Conservation (phyloP, 352 stramenopile species). For the Globisporangium cylindrosporum region DNA sequence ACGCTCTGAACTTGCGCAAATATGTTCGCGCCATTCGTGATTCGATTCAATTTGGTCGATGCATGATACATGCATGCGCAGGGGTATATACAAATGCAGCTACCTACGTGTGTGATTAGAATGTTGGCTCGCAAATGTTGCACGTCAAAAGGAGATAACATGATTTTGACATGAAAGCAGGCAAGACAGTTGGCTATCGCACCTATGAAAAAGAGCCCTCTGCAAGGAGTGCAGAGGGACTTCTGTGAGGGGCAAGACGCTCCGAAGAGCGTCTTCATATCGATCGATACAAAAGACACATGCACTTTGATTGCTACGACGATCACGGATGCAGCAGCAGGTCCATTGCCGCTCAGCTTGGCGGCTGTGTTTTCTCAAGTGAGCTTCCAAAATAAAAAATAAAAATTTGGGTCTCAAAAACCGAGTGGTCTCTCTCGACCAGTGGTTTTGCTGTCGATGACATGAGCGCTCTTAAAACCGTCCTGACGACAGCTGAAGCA, state of each 20-base stretch:
- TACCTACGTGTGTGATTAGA: not conserved
- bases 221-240: slow-evolving; percentile 16
- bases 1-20: not conserved
- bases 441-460: too few species aligned
- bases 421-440: too few species aligned
- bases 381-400: too few species aligned
- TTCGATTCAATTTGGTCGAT: not conserved
- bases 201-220: slow-evolving; percentile 19
- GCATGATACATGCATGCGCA: not conserved
- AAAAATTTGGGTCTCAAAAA: too few species aligned
- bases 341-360: too few species aligned
- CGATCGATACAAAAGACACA: not conserved
- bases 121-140: slow-evolving; percentile 23
- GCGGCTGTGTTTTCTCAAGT: too few species aligned
- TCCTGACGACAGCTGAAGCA: too few species aligned
- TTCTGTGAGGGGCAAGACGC: slow-evolving; percentile 18
- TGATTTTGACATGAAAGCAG: slow-evolving; percentile 24
- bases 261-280: not conserved
- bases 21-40: not conserved
- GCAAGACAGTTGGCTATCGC: slow-evolving; percentile 18
- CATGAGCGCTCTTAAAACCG: too few species aligned
- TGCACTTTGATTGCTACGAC: too few species aligned
- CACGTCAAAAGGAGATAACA: slow-evolving; percentile 20
- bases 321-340: too few species aligned
- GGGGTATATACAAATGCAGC: not conserved